Base-by-base conservation (phyloP, 2,329 filamentous ascomycete genomes). In the Parasarocladium wereldwijsianum region DNA sequence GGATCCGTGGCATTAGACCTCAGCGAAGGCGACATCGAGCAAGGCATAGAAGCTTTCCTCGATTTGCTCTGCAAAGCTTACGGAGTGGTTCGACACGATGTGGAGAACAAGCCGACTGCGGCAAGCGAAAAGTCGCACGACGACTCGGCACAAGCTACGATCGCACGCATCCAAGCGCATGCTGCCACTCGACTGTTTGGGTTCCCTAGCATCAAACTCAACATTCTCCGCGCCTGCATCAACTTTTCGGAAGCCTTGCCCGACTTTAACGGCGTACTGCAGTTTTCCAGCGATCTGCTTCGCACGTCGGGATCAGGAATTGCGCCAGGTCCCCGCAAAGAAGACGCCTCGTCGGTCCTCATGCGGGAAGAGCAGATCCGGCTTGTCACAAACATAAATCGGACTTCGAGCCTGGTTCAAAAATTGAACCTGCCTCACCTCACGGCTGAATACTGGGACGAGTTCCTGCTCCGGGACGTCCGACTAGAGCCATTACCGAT, bases 171-270 rank as follows among this genome's bases (percentile, higher is more conserved):
- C 35, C 55, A 70, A 26, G 60, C 58, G 17, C 69, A 79, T 45
- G 62, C 69, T 21, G 58, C 62, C 6, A 52, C 60, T 17, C 60
- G 72, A n/a, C 58, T 65, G 23, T 93, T 85, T 49, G 90, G 90
- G 4, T 83, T 86, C 43, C 59, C 73, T 8, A 68, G 70, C 34
- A 58, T 93, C 40, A 96, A 96, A 51, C 65, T 92, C 31, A 83
- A 93, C 47, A 74, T 96, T 30, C 60, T 96, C 8, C 72, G 82
- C 39, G 76, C 80, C n/a, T 93, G 87, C 45, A 84, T 93, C 43
- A 85, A 85, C 50, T 81, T 96, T 36, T 93, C 82, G 32, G 90
- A 98, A 57, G 87, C 90, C 1, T 60, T 96, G 32, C 86, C 87
- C 2, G 86, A 96, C 50, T 90, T 93, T 43, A 67, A 78, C 27